Conservation (phyloP, 73 alveolate species). For the Paramecium sonneborni region DNA sequence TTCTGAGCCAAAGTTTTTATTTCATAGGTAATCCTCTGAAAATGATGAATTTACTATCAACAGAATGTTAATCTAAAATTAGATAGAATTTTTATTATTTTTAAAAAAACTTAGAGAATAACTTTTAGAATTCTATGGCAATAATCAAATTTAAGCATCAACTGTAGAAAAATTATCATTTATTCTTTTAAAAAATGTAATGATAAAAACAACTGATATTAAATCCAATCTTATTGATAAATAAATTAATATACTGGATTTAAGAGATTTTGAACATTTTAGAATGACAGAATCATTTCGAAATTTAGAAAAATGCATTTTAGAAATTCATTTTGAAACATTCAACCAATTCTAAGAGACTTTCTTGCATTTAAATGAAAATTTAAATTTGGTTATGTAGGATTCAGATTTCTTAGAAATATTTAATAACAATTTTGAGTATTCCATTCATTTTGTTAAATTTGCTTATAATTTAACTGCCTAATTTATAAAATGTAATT, state of each 20-base stretch:
- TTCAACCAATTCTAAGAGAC: constrained; percentile 50
- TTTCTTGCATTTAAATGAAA: constrained; percentile 24
- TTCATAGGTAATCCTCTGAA: constrained; percentile 30
- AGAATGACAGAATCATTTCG: constrained; percentile 54
- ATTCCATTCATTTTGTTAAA: constrained; percentile 19
- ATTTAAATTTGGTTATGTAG: constrained; percentile 15
- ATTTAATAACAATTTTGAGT: constrained; percentile 46
- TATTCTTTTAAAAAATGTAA: neutral
- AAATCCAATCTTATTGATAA: constrained; percentile 12
- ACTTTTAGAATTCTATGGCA: constrained; percentile 7
- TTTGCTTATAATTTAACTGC: neutral
- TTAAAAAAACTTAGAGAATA: neutral
- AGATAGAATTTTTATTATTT: constrained; percentile 24
- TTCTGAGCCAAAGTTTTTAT: constrained; percentile 40
- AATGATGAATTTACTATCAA: constrained; percentile 30
- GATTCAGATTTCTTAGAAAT: constrained; percentile 49
- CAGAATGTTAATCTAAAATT: neutral
- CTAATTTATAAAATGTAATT: constrained; percentile 18
- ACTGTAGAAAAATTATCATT: constrained; percentile 10
- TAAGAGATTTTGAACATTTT: constrained; percentile 41
- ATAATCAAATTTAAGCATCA: neutral
- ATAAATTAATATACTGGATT: constrained; percentile 1
- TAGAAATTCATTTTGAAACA: constrained; percentile 56
- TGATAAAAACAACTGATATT: constrained; percentile 45
- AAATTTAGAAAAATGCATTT: constrained; percentile 2